These are phyloP conservation scores for Plasmodium knowlesi DNA, from an alignment of 169 alveolate genomes.

Conservation along the genomic window DNA sequence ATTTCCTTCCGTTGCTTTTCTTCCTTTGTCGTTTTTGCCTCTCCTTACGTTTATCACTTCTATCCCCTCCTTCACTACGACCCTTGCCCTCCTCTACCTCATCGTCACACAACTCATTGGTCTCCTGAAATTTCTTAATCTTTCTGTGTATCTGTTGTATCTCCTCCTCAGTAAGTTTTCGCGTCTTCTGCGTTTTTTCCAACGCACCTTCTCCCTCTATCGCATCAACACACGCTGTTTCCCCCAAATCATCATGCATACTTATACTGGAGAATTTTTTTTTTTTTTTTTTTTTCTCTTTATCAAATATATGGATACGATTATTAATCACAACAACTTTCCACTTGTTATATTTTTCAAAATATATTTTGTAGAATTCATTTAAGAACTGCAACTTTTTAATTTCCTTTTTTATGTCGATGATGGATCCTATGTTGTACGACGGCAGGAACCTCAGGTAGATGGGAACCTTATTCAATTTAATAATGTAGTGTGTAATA, in stretches of 20 bases:
- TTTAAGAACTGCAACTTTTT: constrained; percentile 55
- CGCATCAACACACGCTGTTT: not conserved
- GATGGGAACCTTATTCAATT: constrained; percentile 65
- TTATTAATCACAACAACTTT: constrained; percentile 66
- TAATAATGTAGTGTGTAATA: constrained; percentile 65
- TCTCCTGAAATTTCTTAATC: constrained; percentile 51
- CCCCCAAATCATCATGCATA: not conserved
- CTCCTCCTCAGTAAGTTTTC: constrained; percentile 43
- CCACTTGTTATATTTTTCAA: constrained; percentile 74
- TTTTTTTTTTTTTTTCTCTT: constrained; percentile 29
- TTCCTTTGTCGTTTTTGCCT: not conserved
- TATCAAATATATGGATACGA: constrained; percentile 67
- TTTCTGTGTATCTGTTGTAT: constrained; percentile 38
- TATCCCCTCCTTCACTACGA: not conserved
- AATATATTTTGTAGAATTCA: constrained; percentile 68
- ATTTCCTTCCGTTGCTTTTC: not conserved
- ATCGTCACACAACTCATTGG: constrained; percentile 16
- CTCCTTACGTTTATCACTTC: not conserved
- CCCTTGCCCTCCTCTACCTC: not conserved
- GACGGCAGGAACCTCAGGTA: constrained; percentile 63
- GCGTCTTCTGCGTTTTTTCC: not conserved
- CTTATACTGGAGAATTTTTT: not conserved
- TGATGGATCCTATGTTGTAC: constrained; percentile 70
- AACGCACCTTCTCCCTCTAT: not conserved
- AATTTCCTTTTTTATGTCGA: constrained; percentile 57